Evolutionary conservation across 192 early-diverging fungal genomes (phyloP).

Genomic region (Gorgonomyces haynaldii): DNA sequence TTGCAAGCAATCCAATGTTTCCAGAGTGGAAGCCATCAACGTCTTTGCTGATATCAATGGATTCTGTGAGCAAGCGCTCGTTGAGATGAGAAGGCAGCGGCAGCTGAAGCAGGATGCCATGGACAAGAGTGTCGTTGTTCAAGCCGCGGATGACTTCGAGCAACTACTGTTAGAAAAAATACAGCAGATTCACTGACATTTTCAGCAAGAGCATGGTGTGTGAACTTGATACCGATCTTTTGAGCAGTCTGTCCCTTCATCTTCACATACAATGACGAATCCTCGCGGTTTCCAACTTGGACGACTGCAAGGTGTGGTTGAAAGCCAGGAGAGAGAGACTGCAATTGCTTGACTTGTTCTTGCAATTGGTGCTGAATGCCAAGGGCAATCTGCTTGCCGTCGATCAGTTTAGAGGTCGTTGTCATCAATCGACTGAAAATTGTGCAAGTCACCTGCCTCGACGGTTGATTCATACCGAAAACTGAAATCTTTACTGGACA

Average conservation of each 20-base stretch:
- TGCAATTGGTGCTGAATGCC: neutral
- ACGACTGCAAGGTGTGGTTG: slow-evolving; percentile 76
- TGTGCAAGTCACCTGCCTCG: too few species aligned
- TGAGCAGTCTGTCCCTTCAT: slow-evolving; percentile 81
- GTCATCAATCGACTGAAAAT: neutral
- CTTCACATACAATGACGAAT: slow-evolving; percentile 84
- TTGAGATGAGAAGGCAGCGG: slow-evolving; percentile 81
- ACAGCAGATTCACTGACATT: slow-evolving; percentile 45
- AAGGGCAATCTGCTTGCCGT: slow-evolving; percentile 64
- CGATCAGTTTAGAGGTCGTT: slow-evolving; percentile 46
- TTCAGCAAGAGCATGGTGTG: slow-evolving; percentile 52
- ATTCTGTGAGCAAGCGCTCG: slow-evolving; percentile 70
- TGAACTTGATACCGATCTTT: slow-evolving; percentile 79
- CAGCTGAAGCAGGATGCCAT: slow-evolving; percentile 93
- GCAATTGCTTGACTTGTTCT: slow-evolving; percentile 61
- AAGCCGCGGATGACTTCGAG: slow-evolving; percentile 53
- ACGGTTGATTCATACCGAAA: too few species aligned
- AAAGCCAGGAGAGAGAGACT: slow-evolving; percentile 61
- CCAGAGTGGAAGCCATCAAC: slow-evolving; percentile 97
- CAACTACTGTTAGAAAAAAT: slow-evolving; percentile 32
- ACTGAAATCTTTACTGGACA: too few species aligned
- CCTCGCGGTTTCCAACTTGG: slow-evolving; percentile 86
- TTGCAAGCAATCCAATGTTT: slow-evolving; percentile 86
- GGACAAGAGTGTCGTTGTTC: slow-evolving; percentile 70
- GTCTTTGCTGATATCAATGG: slow-evolving; percentile 79